phyloP scores from a whole-genome alignment of 2,329 filamentous ascomycete species.

The Colletotrichum tropicale region DNA sequence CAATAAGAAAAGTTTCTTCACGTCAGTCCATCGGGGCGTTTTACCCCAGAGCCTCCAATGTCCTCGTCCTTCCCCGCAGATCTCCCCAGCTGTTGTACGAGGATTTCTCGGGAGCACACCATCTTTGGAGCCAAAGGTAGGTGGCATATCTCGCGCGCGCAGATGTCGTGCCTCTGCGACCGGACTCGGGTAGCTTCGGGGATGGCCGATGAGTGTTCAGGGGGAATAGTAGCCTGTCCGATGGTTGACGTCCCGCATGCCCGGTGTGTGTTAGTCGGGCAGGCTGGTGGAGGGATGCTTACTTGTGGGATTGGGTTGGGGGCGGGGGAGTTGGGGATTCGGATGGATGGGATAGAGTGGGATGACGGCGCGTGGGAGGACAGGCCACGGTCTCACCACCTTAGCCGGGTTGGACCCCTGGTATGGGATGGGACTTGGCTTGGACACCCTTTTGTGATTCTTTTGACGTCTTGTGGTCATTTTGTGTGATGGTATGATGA shows the following conservation, averaged over 20 bases:
- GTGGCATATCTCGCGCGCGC: background rate
- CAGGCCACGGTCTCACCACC: background rate
- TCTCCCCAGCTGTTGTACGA: background rate
- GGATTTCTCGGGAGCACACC: background rate
- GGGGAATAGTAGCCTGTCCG: background rate
- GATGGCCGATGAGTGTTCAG: background rate
- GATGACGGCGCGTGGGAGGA: background rate
- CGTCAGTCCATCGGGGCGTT: background rate
- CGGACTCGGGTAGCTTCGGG: background rate
- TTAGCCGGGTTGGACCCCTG: background rate
- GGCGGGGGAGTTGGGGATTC: background rate
- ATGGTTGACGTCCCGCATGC: background rate
- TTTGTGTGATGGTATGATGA: background rate
- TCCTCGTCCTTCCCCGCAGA: background rate
- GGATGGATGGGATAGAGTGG: background rate
- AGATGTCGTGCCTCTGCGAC: background rate
- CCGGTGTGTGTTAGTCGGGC: background rate
- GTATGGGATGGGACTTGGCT: background rate
- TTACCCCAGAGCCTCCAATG: background rate
- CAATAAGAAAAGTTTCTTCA: background rate
- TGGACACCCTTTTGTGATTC: background rate
- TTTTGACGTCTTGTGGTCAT: background rate
- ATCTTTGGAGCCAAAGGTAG: background rate
- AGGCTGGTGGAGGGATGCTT: background rate
- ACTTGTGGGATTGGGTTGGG: background rate